Evolutionary conservation across 495 filamentous ascomycete species (phyloP).

Genomic region (Podospora australis): DNA sequence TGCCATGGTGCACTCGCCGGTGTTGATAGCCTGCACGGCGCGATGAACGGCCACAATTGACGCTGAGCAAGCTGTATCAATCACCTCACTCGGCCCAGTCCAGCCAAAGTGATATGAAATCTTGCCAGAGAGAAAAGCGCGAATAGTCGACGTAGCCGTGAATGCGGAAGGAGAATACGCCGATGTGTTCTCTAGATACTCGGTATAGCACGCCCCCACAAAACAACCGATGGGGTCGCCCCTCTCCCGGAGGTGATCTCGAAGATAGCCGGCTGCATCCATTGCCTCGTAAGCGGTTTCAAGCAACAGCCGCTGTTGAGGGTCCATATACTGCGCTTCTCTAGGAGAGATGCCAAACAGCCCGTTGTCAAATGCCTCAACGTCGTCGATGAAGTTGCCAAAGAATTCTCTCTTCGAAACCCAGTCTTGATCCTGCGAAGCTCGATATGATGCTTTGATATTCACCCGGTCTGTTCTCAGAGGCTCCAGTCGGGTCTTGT

Average conservation of each 20-base stretch:
- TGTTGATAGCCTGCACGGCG: slow-evolving; percentile 40
- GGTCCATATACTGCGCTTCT: neutral
- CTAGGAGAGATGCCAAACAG: slow-evolving; percentile 40
- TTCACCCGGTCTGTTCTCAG: too few species aligned
- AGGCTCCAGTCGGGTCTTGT: too few species aligned
- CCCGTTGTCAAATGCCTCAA: slow-evolving; percentile 47
- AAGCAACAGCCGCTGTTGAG: neutral
- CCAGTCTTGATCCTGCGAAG: too few species aligned
- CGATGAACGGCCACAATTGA: slow-evolving; percentile 47
- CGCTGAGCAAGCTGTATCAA: slow-evolving; percentile 51
- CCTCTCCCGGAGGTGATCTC: neutral
- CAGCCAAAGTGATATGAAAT: slow-evolving; percentile 44
- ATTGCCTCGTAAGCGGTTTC: neutral
- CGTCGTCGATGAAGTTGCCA: too few species aligned
- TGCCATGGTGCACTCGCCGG: slow-evolving; percentile 28
- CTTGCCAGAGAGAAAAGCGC: slow-evolving; percentile 37
- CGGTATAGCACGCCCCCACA: slow-evolving; percentile 44
- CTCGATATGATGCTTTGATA: too few species aligned
- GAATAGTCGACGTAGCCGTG: slow-evolving; percentile 19
- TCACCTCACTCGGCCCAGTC: slow-evolving; percentile 27
- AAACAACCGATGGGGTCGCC: slow-evolving; percentile 35
- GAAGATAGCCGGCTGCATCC: neutral
- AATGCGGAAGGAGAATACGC: slow-evolving; percentile 25
- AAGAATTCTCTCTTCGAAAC: too few species aligned
- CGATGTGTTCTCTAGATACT: slow-evolving; percentile 28